Base-by-base conservation (phyloP, 2,329 filamentous ascomycete genomes). In the Graphilbum sp. region DNA sequence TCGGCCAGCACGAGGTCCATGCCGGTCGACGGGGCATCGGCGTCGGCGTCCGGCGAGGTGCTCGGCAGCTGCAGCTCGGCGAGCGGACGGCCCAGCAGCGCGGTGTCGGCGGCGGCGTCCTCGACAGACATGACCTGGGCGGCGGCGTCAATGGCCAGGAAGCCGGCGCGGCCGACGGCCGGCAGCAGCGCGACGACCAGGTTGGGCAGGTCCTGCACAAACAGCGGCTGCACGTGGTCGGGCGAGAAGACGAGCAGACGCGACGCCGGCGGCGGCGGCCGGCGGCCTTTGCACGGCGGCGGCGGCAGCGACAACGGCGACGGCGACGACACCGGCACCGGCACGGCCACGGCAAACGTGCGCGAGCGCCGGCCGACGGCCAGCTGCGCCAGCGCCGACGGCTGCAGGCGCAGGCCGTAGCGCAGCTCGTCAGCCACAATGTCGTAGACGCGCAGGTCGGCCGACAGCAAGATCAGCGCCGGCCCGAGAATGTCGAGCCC, bases 381-480 rank as follows among this genome's bases (percentile, higher is more conserved):
- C 10, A 95, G 63, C 40, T 80, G 77, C 39, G 71, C 61, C 45
- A 77, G 58, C 34, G 69, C 55, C 42, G 58, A n/a, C 5, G 8
- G 11, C 24, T 58, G 63, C 13, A 86, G 59, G 20, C 67, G 60
- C 36, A 80, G 64, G 35, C 72, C 73, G 50, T 79, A 85, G 27
- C 72, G 69, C 34, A 87, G 65, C 47, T 78, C 69, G 49, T 93
- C 82, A 36, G 75, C 67, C 8, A 96, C 82, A 11, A 92, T 69
- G 54, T 98, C 82, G 64, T 85, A 94, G 27, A 94, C 77, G 31
- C 74, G 66, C 9, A 95, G 65, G 21, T 74, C 69, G 32, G 79
- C 67, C 0, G 84, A 84, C 1, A 94, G 61, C 34, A 82, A 69
- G 41, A 96, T 64, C 16, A 98, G 60, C 50, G 79, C 78, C 19